Evolutionary conservation across 495 filamentous ascomycete species (phyloP).

Genomic region (Choiromyces venosus): DNA sequence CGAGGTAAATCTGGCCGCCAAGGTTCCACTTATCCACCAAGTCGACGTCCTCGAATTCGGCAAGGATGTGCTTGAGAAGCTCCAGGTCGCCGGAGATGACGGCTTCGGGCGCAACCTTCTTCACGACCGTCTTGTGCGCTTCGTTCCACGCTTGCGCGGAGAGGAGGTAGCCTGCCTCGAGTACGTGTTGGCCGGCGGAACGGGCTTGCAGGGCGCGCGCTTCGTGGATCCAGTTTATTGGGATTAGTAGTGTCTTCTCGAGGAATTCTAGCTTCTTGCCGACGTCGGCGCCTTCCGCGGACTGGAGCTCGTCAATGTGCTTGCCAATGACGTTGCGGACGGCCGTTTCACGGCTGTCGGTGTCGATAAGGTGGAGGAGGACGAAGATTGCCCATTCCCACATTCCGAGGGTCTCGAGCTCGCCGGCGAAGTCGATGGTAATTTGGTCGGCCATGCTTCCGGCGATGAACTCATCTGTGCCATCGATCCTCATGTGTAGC

Average conservation of each 20-base stretch:
- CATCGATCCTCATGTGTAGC: slow-evolving; percentile 34
- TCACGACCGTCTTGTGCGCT: slow-evolving; percentile 74
- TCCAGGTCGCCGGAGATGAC: slow-evolving; percentile 73
- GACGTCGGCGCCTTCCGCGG: slow-evolving; percentile 53
- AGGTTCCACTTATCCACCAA: slow-evolving; percentile 56
- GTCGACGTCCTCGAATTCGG: slow-evolving; percentile 58
- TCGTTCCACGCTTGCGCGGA: slow-evolving; percentile 68
- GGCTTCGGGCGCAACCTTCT: slow-evolving; percentile 67
- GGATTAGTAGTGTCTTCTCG: slow-evolving; percentile 58
- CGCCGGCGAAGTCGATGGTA: slow-evolving; percentile 63
- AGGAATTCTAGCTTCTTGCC: slow-evolving; percentile 48
- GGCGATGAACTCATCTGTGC: slow-evolving; percentile 43
- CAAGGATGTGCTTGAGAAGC: slow-evolving; percentile 57
- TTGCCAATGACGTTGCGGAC: slow-evolving; percentile 66
- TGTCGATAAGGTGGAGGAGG: slow-evolving; percentile 66
- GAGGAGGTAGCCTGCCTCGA: slow-evolving; percentile 64
- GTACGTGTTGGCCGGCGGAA: slow-evolving; percentile 56
- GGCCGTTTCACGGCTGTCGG: slow-evolving; percentile 57
- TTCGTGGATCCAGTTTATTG: slow-evolving; percentile 72
- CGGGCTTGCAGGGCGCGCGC: slow-evolving; percentile 80
- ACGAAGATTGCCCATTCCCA: slow-evolving; percentile 68
- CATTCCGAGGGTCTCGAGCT: slow-evolving; percentile 62
- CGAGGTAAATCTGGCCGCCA: slow-evolving; percentile 75
- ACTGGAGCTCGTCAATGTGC: slow-evolving; percentile 54
- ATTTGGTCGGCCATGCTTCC: slow-evolving; percentile 57